Conservation (phyloP, 768 basidiomycete genomes). For the Hypholoma sublateritium region DNA sequence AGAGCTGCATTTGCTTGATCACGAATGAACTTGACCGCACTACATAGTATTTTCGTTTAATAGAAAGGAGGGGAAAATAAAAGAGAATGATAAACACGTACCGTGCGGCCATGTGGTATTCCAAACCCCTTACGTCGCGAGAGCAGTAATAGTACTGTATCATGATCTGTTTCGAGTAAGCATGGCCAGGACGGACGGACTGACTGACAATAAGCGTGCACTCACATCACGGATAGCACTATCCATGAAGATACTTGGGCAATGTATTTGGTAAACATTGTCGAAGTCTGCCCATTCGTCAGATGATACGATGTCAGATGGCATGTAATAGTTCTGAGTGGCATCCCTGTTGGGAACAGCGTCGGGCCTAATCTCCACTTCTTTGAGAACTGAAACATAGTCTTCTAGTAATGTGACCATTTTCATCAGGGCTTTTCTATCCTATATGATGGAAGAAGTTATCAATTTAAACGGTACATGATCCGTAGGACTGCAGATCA, state of each 20-base stretch:
- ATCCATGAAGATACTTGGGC: slow-evolving; percentile 77
- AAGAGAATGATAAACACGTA: slow-evolving; percentile 38
- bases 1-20: slow-evolving; percentile 68
- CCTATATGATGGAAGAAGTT: slow-evolving; percentile 5
- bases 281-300: slow-evolving; percentile 82
- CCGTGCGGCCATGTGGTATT: slow-evolving; percentile 89
- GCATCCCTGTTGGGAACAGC: slow-evolving; percentile 25
- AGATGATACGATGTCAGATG: slow-evolving; percentile 63
- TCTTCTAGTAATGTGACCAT: slow-evolving; percentile 62
- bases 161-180: slow-evolving; percentile 54
- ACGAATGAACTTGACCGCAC: slow-evolving; percentile 84
- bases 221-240: slow-evolving; percentile 78
- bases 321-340: slow-evolving; percentile 58
- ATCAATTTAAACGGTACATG: not conserved
- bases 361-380: slow-evolving; percentile 34
- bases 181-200: slow-evolving; percentile 14
- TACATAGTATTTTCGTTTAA: slow-evolving; percentile 21
- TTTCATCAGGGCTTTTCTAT: slow-evolving; percentile 22
- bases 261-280: slow-evolving; percentile 90
- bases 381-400: slow-evolving; percentile 56
- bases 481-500: not conserved
- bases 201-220: slow-evolving; percentile 7
- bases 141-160: slow-evolving; percentile 88
- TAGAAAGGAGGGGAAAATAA: not conserved
- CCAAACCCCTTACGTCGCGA: slow-evolving; percentile 70